Evolutionary conservation across 2,329 filamentous ascomycete species (phyloP), one percentile per base, ranked within the genome.

Genomic region (Xylaria multiplex): DNA sequence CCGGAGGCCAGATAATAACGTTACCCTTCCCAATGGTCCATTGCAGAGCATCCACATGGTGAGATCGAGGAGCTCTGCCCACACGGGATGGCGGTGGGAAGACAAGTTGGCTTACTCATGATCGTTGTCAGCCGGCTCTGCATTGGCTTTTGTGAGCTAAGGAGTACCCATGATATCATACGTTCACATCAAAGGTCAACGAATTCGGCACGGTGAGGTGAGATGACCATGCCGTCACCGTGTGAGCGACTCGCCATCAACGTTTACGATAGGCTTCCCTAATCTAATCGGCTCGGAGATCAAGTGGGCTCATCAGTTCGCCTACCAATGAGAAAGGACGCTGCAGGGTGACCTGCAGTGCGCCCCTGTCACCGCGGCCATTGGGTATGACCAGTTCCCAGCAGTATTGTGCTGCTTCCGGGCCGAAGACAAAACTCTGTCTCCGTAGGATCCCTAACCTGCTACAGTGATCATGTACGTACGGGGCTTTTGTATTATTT

Each of bases 341-440:
- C 55, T 66, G 64, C 59, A 66, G 50, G 56, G 45, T 52, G 48
- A 30, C 61, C 27, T 66, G 64, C 64, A 66, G 54, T 46, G 52
- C 42, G 35, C 42, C 62, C 59, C 49, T 66, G 59, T 55, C 59
- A n/a, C 40, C 9, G 4, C 59, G 52, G 55, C 50, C 30, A 53
- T 42, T 24, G 40, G 59, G 48, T 64, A 45, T 27, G 6, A 24
- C 46, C 11, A 40, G 46, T 58, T 49, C 53, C 37, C 53, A 40
- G 14, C 22, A 49, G 16, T 35, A 6, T 56, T 48, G n/a, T 63
- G 16, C 22, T 49, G 42, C 35, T 22, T 63, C 32, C 27, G 42
- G 37, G 1, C 11, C 19, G 16, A 11, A 57, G 43, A 37, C 6
- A 27, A 42, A 27, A 2, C 53, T 42, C 19, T 13, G n/a, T 2